Percentiles rank a stretch among this genome's conserved stretches.
Evolutionary conservation across 2,329 filamentous ascomycete genomes (phyloP).

Genomic region (Claviceps paspali): DNA sequence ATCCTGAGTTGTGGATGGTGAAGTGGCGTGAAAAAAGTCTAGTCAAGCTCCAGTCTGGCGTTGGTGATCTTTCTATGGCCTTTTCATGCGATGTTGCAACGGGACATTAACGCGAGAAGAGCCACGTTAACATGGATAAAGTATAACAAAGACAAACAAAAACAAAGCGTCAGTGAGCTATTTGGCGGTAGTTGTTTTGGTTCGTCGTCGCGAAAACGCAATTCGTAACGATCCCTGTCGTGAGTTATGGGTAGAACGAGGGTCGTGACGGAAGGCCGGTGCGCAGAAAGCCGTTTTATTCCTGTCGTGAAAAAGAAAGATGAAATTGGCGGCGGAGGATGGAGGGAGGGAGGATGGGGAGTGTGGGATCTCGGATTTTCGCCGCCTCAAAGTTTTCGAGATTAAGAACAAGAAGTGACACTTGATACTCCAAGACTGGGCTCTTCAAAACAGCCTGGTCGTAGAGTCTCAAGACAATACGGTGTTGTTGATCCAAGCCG

Average conservation of each 20-base stretch:
- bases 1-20: neutral
- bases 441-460: neutral
- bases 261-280: neutral
- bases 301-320: neutral
- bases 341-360: neutral
- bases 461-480: neutral
- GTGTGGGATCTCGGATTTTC: neutral
- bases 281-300: neutral
- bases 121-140: neutral
- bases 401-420: no score
- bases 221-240: neutral
- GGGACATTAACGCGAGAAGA: neutral
- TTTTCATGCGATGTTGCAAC: neutral
- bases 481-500: neutral
- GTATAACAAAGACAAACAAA: no score
- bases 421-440: neutral
- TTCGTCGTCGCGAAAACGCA: neutral
- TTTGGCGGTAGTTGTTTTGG: neutral
- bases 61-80: neutral
- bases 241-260: neutral
- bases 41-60: neutral
- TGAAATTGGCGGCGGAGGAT: neutral
- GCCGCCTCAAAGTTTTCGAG: neutral
- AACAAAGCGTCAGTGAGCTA: neutral
- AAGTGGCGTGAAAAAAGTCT: neutral